These are phyloP conservation scores for Mytilinidion resinicola DNA, from an alignment of 495 filamentous ascomycete species.

Conservation along the genomic window DNA sequence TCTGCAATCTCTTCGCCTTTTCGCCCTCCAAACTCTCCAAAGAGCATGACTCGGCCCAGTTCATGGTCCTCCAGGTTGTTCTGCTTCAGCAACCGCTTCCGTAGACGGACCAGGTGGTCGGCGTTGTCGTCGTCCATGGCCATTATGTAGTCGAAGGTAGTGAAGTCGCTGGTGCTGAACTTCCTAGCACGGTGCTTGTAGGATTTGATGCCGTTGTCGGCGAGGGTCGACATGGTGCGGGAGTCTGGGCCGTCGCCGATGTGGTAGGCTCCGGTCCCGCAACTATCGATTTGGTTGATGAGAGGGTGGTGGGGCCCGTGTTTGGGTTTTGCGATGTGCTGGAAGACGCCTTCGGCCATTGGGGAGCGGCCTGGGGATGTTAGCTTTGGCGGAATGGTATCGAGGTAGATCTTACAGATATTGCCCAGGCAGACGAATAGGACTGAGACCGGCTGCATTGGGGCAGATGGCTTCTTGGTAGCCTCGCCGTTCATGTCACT, in stretches of 20 bases:
- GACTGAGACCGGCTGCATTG: constrained; percentile 55
- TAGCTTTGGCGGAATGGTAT: neutral
- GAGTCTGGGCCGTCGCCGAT: constrained; percentile 64
- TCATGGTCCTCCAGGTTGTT: constrained; percentile 32
- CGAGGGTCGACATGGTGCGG: constrained; percentile 77
- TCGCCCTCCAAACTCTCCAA: constrained; percentile 66
- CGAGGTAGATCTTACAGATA: constrained; percentile 61
- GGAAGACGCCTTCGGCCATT: constrained; percentile 94
- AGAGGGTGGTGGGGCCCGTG: constrained; percentile 47
- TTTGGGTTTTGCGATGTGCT: constrained; percentile 52
- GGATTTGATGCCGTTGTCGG: constrained; percentile 62
- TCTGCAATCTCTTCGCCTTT: constrained; percentile 70
- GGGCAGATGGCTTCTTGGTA: neutral
- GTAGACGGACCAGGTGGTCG: constrained; percentile 56
- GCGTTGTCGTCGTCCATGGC: constrained; percentile 92
- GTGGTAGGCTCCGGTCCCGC: constrained; percentile 85
- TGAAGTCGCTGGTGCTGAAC: constrained; percentile 65
- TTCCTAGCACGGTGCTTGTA: constrained; percentile 75
- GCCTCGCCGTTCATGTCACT: neutral
- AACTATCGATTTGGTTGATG: constrained; percentile 73
- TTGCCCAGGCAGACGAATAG: constrained; percentile 97
- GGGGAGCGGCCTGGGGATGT: constrained; percentile 56
- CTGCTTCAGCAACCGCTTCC: constrained; percentile 47
- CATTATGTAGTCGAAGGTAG: constrained; percentile 82
- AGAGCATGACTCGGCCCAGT: constrained; percentile 62